Conservation (phyloP, 352 stramenopile species). For the Thraustotheca clavata region DNA sequence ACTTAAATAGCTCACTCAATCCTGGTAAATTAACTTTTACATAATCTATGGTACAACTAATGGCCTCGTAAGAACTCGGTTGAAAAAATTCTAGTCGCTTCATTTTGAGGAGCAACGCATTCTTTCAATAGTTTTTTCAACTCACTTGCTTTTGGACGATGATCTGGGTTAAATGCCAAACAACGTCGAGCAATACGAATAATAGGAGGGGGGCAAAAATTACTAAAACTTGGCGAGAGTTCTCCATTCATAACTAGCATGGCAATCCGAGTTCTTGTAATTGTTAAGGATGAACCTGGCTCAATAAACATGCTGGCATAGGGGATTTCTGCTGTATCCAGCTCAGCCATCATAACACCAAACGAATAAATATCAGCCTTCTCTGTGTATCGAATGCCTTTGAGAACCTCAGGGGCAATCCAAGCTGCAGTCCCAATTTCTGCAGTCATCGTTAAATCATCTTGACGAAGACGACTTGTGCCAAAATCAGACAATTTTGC, state of each 20-base stretch:
- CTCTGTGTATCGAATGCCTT: constrained; percentile 28
- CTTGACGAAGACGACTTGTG: constrained; percentile 29
- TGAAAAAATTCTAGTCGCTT: background rate
- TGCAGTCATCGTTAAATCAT: constrained; percentile 21
- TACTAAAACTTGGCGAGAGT: constrained; percentile 21
- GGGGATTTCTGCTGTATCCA: constrained; percentile 23
- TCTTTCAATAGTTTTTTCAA: background rate
- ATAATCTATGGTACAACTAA: too few species aligned
- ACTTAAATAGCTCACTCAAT: too few species aligned
- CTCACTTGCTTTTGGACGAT: background rate
- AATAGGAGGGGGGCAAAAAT: constrained; percentile 27
- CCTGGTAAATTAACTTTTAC: too few species aligned
- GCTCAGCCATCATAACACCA: constrained; percentile 27
- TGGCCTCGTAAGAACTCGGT: background rate
- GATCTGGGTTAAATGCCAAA: constrained; percentile 23
- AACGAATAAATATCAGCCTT: constrained; percentile 34
- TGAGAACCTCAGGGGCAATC: constrained; percentile 26
- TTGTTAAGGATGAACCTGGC: background rate
- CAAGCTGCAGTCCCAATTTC: constrained; percentile 14
- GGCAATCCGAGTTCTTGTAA: constrained; percentile 9
- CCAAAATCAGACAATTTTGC: constrained; percentile 56
- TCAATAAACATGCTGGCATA: constrained; percentile 3
- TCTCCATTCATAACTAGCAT: constrained; percentile 26
- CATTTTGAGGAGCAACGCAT: background rate
- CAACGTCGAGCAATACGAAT: constrained; percentile 21